Evolutionary conservation across 1,284 basidiomycete species (phyloP), one percentile per base, ranked within the genome.

Genomic region (Ustilago cynodontis): DNA sequence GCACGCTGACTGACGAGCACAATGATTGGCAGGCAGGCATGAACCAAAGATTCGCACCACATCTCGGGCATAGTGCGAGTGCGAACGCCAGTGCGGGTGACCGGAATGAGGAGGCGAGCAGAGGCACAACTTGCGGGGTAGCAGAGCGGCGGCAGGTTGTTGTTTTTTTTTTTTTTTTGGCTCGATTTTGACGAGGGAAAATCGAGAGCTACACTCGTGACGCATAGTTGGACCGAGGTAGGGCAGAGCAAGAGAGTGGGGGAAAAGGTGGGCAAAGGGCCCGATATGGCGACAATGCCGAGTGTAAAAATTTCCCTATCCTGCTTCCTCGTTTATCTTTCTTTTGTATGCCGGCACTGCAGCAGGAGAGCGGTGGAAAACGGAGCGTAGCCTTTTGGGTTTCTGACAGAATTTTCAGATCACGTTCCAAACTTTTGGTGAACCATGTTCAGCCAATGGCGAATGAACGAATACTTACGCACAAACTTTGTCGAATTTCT

Each of bases 81-180:
- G 31, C 31, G 31, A 6, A 29, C 13, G 14, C 26, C 6, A 47
- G 35, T 26, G 14, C 39, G 26, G 28, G 10, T 49, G 56, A 49
- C 56, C 56, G 41, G 39, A 56, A 56, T 56, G 54, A 37, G 24
- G 24, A 24, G 33, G 53, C 1, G 35, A 18, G 20, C 14, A 35
- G 16, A 45, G 13, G 18, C 24, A 37, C 29, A 35, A 35, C 18
- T n/a, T 37, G 47, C 14, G 24, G 47, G 51, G 31, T 52, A 52
- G 51, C 31, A 52, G 51, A 24, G 22, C 47, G 47, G 47, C 47
- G 47, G 47, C 47, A 49, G 28, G 20, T 47, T 20, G 35, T 53
- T 53, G 18, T 33, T 39, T 28, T 16, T 49, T 49, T 24, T 49
- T 49, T 5, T 22, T 6, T 49, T n/a, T 43, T 43, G 31, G 11